Conservation (phyloP, 2,329 filamentous ascomycete species). For the Ceratocystis papillata region DNA sequence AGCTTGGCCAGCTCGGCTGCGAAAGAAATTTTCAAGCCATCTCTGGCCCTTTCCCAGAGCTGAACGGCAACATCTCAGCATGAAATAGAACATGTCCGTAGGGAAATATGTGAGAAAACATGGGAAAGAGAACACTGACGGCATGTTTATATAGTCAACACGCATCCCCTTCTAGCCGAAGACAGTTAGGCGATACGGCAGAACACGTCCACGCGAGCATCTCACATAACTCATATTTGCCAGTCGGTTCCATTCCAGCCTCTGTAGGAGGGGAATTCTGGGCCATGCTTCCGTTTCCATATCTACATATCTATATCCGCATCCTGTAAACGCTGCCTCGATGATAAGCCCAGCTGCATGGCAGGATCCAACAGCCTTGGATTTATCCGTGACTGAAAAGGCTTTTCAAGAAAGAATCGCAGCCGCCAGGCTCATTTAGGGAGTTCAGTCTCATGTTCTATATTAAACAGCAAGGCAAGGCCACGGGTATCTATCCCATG, state of each 20-base stretch:
- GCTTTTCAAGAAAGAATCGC: not conserved
- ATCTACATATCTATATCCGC: not conserved
- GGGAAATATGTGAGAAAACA: not conserved
- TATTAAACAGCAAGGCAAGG: too few species aligned
- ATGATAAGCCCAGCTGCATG: not conserved
- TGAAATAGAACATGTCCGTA: not conserved
- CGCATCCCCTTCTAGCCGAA: not conserved
- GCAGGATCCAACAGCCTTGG: not conserved
- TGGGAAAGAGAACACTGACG: not conserved
- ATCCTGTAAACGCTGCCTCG: not conserved
- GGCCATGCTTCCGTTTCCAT: not conserved
- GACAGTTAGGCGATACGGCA: not conserved
- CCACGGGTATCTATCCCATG: too few species aligned
- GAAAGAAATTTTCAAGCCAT: not conserved
- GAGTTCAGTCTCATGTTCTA: not conserved
- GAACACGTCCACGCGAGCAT: not conserved
- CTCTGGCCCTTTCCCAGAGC: not conserved
- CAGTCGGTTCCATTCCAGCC: not conserved
- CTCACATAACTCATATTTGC: not conserved
- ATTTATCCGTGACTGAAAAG: not conserved
- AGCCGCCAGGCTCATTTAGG: not conserved
- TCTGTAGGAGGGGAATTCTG: not conserved
- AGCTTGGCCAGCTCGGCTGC: not conserved
- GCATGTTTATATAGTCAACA: too few species aligned
- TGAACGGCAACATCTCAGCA: not conserved